These are phyloP conservation scores for Dillenia turbinata DNA, from an alignment of 164 flowering plant species.

Conservation along the genomic window DNA sequence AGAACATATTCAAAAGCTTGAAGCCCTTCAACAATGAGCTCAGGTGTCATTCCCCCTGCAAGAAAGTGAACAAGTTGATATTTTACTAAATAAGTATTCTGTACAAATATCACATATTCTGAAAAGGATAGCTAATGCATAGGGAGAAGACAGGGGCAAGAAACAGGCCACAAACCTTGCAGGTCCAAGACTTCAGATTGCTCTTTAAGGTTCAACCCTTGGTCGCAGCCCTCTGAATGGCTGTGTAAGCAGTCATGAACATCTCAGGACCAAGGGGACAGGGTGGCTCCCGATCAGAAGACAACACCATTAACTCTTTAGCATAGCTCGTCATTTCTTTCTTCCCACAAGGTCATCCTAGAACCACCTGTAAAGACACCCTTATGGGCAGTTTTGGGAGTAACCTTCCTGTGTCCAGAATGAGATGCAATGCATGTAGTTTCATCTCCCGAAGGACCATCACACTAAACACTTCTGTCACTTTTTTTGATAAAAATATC, in stretches of 20 bases:
- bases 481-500: too few species aligned
- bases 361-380: conserved; percentile 8
- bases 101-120: not conserved
- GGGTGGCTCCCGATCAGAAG: conserved; percentile 21
- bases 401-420: conserved; percentile 19
- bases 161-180: conserved; percentile 32
- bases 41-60: conserved; percentile 41
- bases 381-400: conserved; percentile 13
- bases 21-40: conserved; percentile 59
- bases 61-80: not conserved
- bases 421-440: conserved; percentile 8
- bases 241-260: conserved; percentile 38
- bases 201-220: conserved; percentile 67
- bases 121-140: not conserved
- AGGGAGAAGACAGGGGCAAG: not conserved
- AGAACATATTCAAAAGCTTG: conserved; percentile 56
- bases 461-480: too few species aligned
- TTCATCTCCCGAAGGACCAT: conserved; percentile 8
- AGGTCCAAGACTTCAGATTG: conserved; percentile 27
- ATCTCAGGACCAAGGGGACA: conserved; percentile 36
- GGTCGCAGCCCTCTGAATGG: conserved; percentile 78
- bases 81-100: conserved; percentile 1
- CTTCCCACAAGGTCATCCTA: conserved; percentile 55
- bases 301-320: conserved; percentile 19
- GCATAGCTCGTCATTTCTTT: conserved; percentile 58